Evolutionary conservation across 192 early-diverging fungal species (phyloP).

Genomic region (Coemansia sp.): DNA sequence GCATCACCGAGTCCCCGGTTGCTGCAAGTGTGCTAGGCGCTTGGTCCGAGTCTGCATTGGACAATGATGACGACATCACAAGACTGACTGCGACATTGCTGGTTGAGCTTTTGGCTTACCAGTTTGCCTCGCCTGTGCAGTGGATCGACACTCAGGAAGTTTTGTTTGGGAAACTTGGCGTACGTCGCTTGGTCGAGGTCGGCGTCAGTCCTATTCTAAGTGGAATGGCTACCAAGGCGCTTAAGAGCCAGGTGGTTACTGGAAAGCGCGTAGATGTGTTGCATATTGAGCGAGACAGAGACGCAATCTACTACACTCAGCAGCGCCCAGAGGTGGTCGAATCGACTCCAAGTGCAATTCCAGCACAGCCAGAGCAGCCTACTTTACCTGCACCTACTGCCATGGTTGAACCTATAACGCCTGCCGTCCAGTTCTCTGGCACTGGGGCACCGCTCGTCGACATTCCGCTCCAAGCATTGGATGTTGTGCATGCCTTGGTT

Average conservation of each 20-base stretch:
- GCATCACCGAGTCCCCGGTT: slow-evolving; percentile 68
- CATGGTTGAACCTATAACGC: slow-evolving; percentile 30
- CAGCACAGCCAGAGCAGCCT: neutral
- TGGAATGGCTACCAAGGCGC: slow-evolving; percentile 77
- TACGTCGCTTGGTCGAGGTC: slow-evolving; percentile 82
- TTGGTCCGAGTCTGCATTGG: slow-evolving; percentile 52
- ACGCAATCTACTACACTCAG: slow-evolving; percentile 14
- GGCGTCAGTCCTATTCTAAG: slow-evolving; percentile 84
- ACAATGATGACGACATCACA: slow-evolving; percentile 63
- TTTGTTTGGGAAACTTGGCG: slow-evolving; percentile 69
- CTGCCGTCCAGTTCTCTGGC: neutral
- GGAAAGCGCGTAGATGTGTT: neutral
- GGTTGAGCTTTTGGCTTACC: slow-evolving; percentile 88
- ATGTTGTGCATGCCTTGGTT: slow-evolving; percentile 75
- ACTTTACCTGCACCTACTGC: slow-evolving; percentile 49
- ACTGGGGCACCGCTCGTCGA: slow-evolving; percentile 59
- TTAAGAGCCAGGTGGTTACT: neutral
- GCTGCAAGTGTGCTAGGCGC: slow-evolving; percentile 67
- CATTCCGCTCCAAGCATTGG: slow-evolving; percentile 69
- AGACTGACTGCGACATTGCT: slow-evolving; percentile 74
- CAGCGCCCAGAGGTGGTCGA: neutral
- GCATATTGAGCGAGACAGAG: slow-evolving; percentile 15
- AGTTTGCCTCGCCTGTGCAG: slow-evolving; percentile 89
- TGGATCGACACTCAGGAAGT: slow-evolving; percentile 95
- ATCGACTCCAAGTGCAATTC: neutral